Percentiles rank a stretch among this genome's conserved stretches.
Evolutionary conservation across 2,329 filamentous ascomycete species (phyloP).

Genomic region (Trichoderma harzianum): DNA sequence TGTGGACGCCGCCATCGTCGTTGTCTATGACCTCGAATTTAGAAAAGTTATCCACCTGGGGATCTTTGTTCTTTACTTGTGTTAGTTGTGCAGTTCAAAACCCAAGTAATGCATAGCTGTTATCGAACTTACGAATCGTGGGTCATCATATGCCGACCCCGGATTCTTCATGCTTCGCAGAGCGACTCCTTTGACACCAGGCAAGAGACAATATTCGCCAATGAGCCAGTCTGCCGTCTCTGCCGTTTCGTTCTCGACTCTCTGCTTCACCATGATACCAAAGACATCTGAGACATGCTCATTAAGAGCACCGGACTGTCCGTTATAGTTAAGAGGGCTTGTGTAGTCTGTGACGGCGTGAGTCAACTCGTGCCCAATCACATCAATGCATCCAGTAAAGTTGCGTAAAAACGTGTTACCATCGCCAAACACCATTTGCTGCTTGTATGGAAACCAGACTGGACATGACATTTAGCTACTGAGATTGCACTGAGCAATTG

Average conservation of each 20-base stretch:
- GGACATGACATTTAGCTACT: too few species aligned
- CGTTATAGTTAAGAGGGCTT: conserved; percentile 46
- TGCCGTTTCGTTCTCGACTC: conserved; percentile 43
- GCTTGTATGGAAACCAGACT: conserved; percentile 48
- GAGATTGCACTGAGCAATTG: not conserved
- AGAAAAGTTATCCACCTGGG: conserved; percentile 47
- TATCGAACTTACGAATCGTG: conserved; percentile 41
- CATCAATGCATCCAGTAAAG: conserved; percentile 51
- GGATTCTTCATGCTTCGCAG: conserved; percentile 54
- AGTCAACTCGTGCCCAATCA: conserved; percentile 56
- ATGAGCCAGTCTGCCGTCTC: conserved; percentile 53
- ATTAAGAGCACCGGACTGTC: conserved; percentile 54
- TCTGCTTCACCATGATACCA: conserved; percentile 56
- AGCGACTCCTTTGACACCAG: conserved; percentile 48
- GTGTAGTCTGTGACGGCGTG: conserved; percentile 53
- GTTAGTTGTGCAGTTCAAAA: not conserved
- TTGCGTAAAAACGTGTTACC: conserved; percentile 49
- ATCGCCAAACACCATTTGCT: conserved; percentile 56
- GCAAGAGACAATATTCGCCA: conserved; percentile 50
- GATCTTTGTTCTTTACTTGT: conserved; percentile 45
- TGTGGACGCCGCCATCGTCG: conserved; percentile 53
- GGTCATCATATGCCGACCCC: conserved; percentile 51
- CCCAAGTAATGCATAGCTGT: too few species aligned
- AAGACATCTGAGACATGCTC: conserved; percentile 56
- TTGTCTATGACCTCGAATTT: conserved; percentile 39